phyloP scores from a whole-genome alignment of 2,329 filamentous ascomycete genomes.

The Arthroderma sp. region DNA sequence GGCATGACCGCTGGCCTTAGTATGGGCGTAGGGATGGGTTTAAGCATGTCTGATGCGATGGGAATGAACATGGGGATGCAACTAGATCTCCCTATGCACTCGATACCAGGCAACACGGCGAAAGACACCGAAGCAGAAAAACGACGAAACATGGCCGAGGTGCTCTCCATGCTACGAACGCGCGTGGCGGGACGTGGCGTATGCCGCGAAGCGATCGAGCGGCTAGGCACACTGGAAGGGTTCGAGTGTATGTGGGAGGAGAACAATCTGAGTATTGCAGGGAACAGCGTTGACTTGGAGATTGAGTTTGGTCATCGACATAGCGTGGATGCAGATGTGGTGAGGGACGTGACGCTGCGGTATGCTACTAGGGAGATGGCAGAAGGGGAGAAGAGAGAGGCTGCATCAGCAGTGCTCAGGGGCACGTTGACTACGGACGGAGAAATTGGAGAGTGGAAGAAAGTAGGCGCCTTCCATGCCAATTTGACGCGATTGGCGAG shows the following conservation, averaged over 20 bases:
- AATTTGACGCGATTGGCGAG: constrained; percentile 36
- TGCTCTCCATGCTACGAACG: constrained; percentile 30
- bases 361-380: constrained; percentile 32
- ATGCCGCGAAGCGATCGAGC: constrained; percentile 33
- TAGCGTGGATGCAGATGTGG: constrained; percentile 20
- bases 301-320: constrained; percentile 33
- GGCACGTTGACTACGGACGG: constrained; percentile 22
- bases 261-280: constrained; percentile 35
- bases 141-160: constrained; percentile 30
- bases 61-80: constrained; percentile 30
- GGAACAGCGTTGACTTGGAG: constrained; percentile 37
- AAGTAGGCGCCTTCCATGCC: constrained; percentile 29
- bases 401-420: constrained; percentile 34
- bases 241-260: constrained; percentile 39
- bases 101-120: constrained; percentile 15
- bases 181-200: constrained; percentile 34
- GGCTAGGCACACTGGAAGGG: constrained; percentile 32
- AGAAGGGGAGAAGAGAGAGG: constrained; percentile 32
- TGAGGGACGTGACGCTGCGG: constrained; percentile 34
- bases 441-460: constrained; percentile 23
- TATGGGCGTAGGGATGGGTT: constrained; percentile 30
- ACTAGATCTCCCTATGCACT: constrained; percentile 20
- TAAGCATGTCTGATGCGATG: constrained; percentile 31
- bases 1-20: constrained; percentile 26
- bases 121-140: constrained; percentile 34